Base-by-base conservation (phyloP, 106 monocot genomes). In the Cymbidium sinense region DNA sequence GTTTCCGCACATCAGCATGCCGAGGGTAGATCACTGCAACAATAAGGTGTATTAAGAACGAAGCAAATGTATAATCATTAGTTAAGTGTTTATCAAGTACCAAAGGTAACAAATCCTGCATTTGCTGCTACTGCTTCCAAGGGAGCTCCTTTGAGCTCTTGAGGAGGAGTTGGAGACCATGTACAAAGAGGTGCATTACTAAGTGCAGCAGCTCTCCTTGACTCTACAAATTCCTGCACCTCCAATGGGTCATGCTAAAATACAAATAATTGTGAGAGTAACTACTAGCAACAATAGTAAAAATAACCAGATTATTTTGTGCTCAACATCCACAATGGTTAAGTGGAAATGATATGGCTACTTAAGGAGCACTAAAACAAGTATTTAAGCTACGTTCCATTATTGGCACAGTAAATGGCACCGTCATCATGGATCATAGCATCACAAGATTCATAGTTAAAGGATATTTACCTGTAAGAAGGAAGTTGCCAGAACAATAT, bases 81-180 rank as follows among this genome's bases (percentile, higher is more conserved):
- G 13, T 47, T 47, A 47, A 47, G 79, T 64, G 30, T 50, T 78
- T 17, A 64, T 37, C 25, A 20, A 77, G 82, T 90, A 98, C 98
- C 91, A 81, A 98, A 98, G 75, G 94, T 94, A 79, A 98, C 90
- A 83, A 92, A 98, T 78, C 98, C 98, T 43, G 94, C 94, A 89
- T 98, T 98, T 83, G 86, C 98, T 77, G 83, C 77, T 75, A 87
- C 79, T 64, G 86, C 87, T 70, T 94, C 78, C 34, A 78, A 69
- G 75, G 86, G 88, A 79, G 74, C 92, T 76, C 77, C 86, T 80
- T 92, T 94, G 79, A 98, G 85, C 84, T 94, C 98, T 31, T 70
- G 77, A 67, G 98, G 98, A 78, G 92, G 90, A 75, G 82, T 71
- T 64, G 81, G 82, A 12, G 98, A 91, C 98, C 98, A 98, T 62